Evolutionary conservation across 352 stramenopile species (phyloP), one percentile per base, ranked within the genome.

Genomic region (Phytophthora boehmeriae): DNA sequence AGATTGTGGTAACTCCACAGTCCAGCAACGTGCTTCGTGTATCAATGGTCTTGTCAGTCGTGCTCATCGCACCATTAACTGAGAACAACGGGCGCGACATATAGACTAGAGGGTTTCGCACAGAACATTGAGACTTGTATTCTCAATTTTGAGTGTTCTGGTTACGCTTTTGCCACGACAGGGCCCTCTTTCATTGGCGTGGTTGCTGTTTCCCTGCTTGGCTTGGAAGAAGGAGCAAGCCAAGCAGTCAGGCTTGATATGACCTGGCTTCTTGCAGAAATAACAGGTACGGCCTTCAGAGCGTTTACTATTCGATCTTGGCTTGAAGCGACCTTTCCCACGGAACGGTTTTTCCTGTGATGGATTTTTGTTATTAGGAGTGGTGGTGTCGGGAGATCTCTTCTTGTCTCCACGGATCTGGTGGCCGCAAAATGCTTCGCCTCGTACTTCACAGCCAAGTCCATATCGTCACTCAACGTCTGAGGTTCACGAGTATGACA

Each of bases 81-180:
- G 25, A 30, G 34, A 13, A 39, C 10, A 39, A 4, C 14, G 34
- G 34, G 14, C 34, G 34, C 2, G 34, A 39, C 34, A 16, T 55
- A 34, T 55, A 55, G 6, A 55, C 48, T 9, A 46, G 35, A 55
- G 20, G 34, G 48, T 46, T 55, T 55, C 48, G 34, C 48, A n/a
- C 22, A 55, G 34, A 55, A 36, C 48, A 17, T 55, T 55, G 2
- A 54, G 28, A 16, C 47, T 54, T 20, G 39, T 38, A 56, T 47
- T 56, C 23, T 46, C 16, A 28, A 48, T 14, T n/a, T 28, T 47
- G 16, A 48, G 11, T n/a, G 35, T 38, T 48, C 23, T 19, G n/a
- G 50, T 32, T 57, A 41, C 38, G 22, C n/a, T 39, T 16, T 6
- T 3, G 25, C 25, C 25, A 30, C 25, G 25, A 8, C 25, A 57